A percentile compares a stretch with the other conserved stretches of the same genome.
Evolutionary conservation across 768 basidiomycete genomes (phyloP).

Genomic region (Mycena galopus): DNA sequence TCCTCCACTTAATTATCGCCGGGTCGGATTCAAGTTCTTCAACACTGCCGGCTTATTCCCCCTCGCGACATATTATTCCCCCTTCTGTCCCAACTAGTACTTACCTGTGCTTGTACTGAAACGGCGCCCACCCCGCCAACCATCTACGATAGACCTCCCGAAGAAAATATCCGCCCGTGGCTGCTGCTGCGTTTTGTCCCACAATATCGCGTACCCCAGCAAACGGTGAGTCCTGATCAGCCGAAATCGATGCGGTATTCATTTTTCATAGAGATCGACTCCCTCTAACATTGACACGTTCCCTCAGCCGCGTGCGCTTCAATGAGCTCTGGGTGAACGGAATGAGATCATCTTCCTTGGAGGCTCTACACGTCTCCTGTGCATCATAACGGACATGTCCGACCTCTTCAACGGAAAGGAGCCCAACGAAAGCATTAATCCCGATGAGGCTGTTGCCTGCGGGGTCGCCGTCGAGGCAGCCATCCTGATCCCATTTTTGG

Average conservation of each 20-base stretch:
- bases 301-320: not conserved
- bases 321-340: not conserved
- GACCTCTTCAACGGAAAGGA: constrained; percentile 77
- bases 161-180: too few species aligned
- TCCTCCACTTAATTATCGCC: too few species aligned
- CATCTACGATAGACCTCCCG: too few species aligned
- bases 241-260: not conserved
- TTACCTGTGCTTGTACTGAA: too few species aligned
- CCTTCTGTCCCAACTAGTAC: too few species aligned
- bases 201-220: not conserved
- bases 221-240: not conserved
- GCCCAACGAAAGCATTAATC: constrained; percentile 98
- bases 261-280: not conserved
- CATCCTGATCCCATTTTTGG: constrained; percentile 61
- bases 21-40: too few species aligned
- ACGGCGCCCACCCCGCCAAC: too few species aligned
- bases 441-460: constrained; percentile 98
- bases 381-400: not conserved
- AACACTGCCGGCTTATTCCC: too few species aligned
- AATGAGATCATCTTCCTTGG: not conserved
- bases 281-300: not conserved
- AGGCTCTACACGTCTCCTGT: not conserved
- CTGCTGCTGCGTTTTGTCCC: not conserved
- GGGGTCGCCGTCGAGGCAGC: constrained; percentile 99
- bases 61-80: too few species aligned